These are phyloP conservation scores for Cladosporium sphaerospermum DNA, from an alignment of 2,329 filamentous ascomycete genomes.

Conservation along the genomic window DNA sequence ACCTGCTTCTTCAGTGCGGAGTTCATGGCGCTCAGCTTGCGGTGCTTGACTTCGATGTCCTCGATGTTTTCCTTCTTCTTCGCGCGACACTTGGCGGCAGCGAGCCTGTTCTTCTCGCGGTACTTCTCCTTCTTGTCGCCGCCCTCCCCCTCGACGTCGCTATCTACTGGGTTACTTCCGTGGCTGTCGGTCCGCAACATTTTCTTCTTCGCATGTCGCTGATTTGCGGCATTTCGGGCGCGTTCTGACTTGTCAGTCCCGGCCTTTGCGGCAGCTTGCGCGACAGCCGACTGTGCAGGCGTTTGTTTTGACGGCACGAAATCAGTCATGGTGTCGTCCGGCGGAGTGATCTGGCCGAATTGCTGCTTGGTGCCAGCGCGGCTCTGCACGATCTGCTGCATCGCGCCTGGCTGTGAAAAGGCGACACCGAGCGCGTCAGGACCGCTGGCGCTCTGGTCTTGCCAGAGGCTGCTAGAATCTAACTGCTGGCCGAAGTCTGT, in stretches of 20 bases:
- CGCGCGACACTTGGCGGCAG: slow-evolving; percentile 67
- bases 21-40: slow-evolving; percentile 32
- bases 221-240: slow-evolving; percentile 27
- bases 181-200: slow-evolving; percentile 19
- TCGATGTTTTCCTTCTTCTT: slow-evolving; percentile 58
- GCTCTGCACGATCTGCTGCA: slow-evolving; percentile 16
- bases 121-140: slow-evolving; percentile 51
- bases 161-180: slow-evolving; percentile 7
- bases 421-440: slow-evolving; percentile 7
- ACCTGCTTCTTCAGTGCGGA: slow-evolving; percentile 26
- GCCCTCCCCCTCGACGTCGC: slow-evolving; percentile 17
- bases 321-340: slow-evolving; percentile 24
- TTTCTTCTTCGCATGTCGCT: slow-evolving; percentile 25
- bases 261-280: slow-evolving; percentile 7
- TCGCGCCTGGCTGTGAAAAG: slow-evolving; percentile 7
- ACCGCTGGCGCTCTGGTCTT: neutral
- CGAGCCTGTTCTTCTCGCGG: slow-evolving; percentile 64
- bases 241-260: slow-evolving; percentile 24
- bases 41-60: slow-evolving; percentile 43
- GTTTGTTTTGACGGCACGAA: slow-evolving; percentile 1
- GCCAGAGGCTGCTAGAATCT: slow-evolving; percentile 8
- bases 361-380: slow-evolving; percentile 19
- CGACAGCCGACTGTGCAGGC: neutral
- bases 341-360: slow-evolving; percentile 35
- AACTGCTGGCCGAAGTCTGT: neutral